Evolutionary conservation across 768 basidiomycete genomes (phyloP).

Genomic region (Amanita molliuscula): DNA sequence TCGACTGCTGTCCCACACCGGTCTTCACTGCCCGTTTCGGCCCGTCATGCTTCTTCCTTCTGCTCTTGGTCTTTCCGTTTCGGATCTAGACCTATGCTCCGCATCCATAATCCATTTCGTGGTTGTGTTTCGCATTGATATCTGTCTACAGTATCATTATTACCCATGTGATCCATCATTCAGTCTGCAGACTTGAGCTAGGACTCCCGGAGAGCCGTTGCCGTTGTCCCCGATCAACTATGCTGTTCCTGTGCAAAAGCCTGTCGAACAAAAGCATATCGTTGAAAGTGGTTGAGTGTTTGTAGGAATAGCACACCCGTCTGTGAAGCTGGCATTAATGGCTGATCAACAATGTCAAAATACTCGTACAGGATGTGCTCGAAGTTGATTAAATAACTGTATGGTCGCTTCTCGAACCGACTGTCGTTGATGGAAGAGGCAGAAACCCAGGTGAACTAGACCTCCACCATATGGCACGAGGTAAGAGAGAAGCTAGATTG

Average conservation of each 20-base stretch:
- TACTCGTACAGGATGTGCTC: slow-evolving; percentile 58
- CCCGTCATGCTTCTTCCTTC: neutral
- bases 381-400: slow-evolving; percentile 74
- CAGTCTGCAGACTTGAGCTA: neutral
- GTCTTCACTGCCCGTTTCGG: slow-evolving; percentile 3
- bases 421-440: slow-evolving; percentile 83
- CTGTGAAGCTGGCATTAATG: slow-evolving; percentile 24
- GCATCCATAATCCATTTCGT: neutral
- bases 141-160: slow-evolving; percentile 4
- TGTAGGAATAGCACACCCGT: slow-evolving; percentile 72
- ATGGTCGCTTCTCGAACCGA: slow-evolving; percentile 69
- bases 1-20: slow-evolving; percentile 2
- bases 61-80: neutral
- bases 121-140: neutral
- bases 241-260: slow-evolving; percentile 55
- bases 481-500: slow-evolving; percentile 63
- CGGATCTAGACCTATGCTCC: slow-evolving; percentile 3
- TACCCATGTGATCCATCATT: slow-evolving; percentile 1
- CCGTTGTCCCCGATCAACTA: slow-evolving; percentile 11
- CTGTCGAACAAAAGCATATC: slow-evolving; percentile 79
- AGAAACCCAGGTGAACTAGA: slow-evolving; percentile 76
- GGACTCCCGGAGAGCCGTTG: slow-evolving; percentile 9
- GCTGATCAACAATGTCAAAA: slow-evolving; percentile 7
- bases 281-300: slow-evolving; percentile 80
- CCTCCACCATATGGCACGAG: slow-evolving; percentile 74